These are phyloP conservation scores for Sarocladium brachiariae DNA, from an alignment of 2,329 filamentous ascomycete genomes.

Conservation along the genomic window DNA sequence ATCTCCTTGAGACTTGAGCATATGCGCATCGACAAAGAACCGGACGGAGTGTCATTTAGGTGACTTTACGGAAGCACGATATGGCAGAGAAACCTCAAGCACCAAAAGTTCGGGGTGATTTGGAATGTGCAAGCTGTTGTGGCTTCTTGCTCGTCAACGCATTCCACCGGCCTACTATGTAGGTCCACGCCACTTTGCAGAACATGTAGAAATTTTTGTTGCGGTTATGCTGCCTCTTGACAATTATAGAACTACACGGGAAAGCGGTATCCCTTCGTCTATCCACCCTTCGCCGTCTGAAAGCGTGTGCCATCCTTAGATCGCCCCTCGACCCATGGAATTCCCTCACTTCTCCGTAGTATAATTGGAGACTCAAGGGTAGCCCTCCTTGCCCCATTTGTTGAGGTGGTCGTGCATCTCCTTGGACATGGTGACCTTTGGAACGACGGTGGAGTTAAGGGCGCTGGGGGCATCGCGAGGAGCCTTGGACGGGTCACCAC, in stretches of 20 bases:
- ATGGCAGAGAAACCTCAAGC: no score
- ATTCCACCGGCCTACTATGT: no score
- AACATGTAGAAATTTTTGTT: constrained; percentile 3
- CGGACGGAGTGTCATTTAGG: no score
- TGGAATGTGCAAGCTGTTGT: no score
- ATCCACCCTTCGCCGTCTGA: not conserved
- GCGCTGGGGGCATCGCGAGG: constrained; percentile 91
- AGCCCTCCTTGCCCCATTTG: constrained; percentile 99
- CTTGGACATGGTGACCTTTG: constrained; percentile 89
- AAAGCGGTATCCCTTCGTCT: constrained; percentile 4
- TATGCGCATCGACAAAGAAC: no score
- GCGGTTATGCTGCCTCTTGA: not conserved
- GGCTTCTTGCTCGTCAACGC: no score
- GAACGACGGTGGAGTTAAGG: constrained; percentile 89
- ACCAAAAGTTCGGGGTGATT: no score
- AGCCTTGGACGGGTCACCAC: constrained; percentile 67
- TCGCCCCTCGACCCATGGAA: not conserved
- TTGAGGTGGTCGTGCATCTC: constrained; percentile 95
- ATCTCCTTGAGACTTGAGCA: no score
- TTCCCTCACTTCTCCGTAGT: not conserved
- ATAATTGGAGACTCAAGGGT: constrained; percentile 23
- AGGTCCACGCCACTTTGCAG: not conserved
- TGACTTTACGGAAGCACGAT: no score
- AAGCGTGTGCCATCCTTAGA: not conserved
- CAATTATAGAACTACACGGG: constrained; percentile 9